phyloP scores from a whole-genome alignment of 176 grass and related monocot genomes.

The Puccinellia tenuiflora region DNA sequence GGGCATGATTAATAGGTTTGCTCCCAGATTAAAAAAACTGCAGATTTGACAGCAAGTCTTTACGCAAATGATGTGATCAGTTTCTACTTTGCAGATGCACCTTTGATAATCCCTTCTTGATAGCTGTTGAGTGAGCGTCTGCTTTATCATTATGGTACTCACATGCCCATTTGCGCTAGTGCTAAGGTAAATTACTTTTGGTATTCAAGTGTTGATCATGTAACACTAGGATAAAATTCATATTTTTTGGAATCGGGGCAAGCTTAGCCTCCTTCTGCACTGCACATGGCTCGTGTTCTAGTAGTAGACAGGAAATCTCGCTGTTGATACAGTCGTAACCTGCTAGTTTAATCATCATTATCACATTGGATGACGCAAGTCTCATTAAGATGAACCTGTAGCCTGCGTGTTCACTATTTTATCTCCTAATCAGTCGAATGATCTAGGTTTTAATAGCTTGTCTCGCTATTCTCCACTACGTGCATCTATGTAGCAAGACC shows the following conservation, averaged over 20 bases:
- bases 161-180: constrained; percentile 45
- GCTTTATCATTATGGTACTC: constrained; percentile 48
- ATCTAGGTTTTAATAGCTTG: constrained; percentile 24
- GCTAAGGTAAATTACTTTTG: constrained; percentile 27
- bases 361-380: constrained; percentile 13
- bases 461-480: constrained; percentile 17
- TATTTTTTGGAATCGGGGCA: constrained; percentile 32
- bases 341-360: constrained; percentile 42
- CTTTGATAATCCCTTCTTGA: constrained; percentile 17
- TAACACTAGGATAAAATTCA: constrained; percentile 34
- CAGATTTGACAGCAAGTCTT: constrained; percentile 14
- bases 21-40: background rate
- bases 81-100: constrained; percentile 31
- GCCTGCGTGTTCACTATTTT: constrained; percentile 16
- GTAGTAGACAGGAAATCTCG: constrained; percentile 59
- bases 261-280: constrained; percentile 20
- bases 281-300: constrained; percentile 58
- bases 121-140: constrained; percentile 25
- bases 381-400: constrained; percentile 39
- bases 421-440: constrained; percentile 23
- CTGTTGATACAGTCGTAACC: constrained; percentile 41
- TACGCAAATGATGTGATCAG: constrained; percentile 31
- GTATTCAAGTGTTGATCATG: constrained; percentile 49
- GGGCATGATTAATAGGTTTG: constrained; percentile 15
- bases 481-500: constrained; percentile 19